A percentile compares a stretch with the other conserved stretches of the same genome.
These are phyloP conservation scores for Creolimax fragrantissima DNA, from an alignment of 78 protist species.

Conservation along the genomic window DNA sequence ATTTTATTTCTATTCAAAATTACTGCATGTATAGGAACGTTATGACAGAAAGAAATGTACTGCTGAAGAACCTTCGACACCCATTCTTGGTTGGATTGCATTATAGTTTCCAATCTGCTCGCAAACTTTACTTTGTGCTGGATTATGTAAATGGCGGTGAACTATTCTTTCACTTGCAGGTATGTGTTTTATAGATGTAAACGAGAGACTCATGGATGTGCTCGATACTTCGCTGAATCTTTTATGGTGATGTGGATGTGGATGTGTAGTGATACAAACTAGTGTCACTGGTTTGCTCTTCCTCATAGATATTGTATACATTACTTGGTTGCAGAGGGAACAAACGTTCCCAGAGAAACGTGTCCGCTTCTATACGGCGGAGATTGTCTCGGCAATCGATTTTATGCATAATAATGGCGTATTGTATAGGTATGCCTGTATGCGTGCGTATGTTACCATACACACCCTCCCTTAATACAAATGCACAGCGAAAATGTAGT, in stretches of 20 bases:
- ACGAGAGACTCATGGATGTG: too few relatives aligned
- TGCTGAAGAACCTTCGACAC: constrained; percentile 42
- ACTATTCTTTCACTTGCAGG: constrained; percentile 56
- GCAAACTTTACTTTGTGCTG: constrained; percentile 80
- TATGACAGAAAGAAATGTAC: constrained; percentile 61
- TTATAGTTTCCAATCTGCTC: constrained; percentile 81
- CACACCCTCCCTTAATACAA: not conserved
- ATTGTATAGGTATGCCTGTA: constrained; percentile 38
- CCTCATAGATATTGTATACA: too few relatives aligned
- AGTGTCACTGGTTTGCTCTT: too few relatives aligned
- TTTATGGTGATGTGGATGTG: too few relatives aligned
- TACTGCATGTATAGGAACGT: constrained; percentile 85
- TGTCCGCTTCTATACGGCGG: constrained; percentile 74
- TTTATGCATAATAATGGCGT: constrained; percentile 72
- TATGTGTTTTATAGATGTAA: too few relatives aligned
- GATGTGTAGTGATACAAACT: too few relatives aligned
- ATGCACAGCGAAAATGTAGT: constrained; percentile 50
- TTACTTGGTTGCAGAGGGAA: constrained; percentile 30
- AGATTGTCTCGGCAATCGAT: constrained; percentile 71
- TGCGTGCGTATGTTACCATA: not conserved
- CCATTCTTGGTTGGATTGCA: constrained; percentile 79
- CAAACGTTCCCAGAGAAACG: constrained; percentile 60
- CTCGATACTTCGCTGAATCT: too few relatives aligned
- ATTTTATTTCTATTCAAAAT: not conserved
- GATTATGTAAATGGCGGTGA: constrained; percentile 93